Evolutionary conservation across 1,139 yeast genomes (phyloP), one percentile per base, ranked within the genome.

Genomic region (Geotrichum aggregatum): DNA sequence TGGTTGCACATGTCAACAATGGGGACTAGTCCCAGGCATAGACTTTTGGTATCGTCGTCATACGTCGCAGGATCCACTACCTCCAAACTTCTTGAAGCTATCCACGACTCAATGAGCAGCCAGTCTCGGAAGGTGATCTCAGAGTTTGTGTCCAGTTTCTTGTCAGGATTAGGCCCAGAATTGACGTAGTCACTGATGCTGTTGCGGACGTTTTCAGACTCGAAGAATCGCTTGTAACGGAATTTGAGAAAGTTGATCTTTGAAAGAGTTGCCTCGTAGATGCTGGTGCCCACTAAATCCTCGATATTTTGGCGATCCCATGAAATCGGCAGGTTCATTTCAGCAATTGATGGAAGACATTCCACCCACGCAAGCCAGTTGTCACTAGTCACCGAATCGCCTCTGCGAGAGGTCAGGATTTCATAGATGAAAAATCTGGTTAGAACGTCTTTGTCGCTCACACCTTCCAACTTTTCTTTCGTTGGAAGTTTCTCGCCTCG

Each of bases 1-100:
- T 71, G 75, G 58, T 71, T 71, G 46, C 66, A 67, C 36, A 70
- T 56, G 49, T 71, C 75, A 1, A 71, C 54, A 3, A 69, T 54
- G 0, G 75, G 75, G n/a, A 69, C 71, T 56, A 71, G 56, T 11
- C 64, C 64, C 24, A 59, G 44, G 24, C 54, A 16, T 33, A 36
- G 44, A 4, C 36, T 48, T 8, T 50, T 48, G 3, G 16, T 16
- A 22, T n/a, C 47, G 28, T 31, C 33, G 26, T 44, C 49, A 5
- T 34, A 36, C 40, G 56, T 45, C 33, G 58, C 28, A 48, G 50
- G 30, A 22, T 42, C 39, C 51, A 69, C 61, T 35, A 66, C 40
- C 45, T 59, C 54, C 30, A 67, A 49, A 6, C 62, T 53, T 24
- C 72, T 58, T 10, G 71, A 66, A 2, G 66, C 59, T 14, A 68